Conservation (phyloP, 1,284 basidiomycete genomes). For the Microbotryomycetes sp. region DNA sequence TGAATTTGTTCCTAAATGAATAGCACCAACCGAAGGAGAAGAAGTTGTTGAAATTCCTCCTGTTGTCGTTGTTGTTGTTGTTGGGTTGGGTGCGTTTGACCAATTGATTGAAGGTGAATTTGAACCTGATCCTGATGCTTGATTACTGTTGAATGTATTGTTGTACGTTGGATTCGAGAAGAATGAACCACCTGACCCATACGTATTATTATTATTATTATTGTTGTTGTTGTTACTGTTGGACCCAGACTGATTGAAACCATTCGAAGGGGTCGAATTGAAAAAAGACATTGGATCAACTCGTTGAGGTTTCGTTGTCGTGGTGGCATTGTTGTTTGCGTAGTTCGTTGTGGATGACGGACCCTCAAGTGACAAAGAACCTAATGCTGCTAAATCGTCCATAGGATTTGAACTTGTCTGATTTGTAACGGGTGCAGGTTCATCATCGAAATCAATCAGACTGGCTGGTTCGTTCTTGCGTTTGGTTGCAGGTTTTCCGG, state of each 20-base stretch:
- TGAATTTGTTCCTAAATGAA: background rate
- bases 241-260: background rate
- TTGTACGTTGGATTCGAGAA: slow-evolving; percentile 28
- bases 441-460: slow-evolving; percentile 39
- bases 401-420: slow-evolving; percentile 20
- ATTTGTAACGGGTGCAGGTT: slow-evolving; percentile 4
- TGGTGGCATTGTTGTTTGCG: slow-evolving; percentile 4
- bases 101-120: background rate
- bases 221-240: background rate
- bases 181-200: slow-evolving; percentile 15
- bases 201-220: background rate
- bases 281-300: slow-evolving; percentile 6
- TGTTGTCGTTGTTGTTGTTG: background rate
- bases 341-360: background rate
- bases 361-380: slow-evolving; percentile 25
- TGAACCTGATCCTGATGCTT: background rate
- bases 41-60: background rate
- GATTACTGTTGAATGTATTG: too few species aligned
- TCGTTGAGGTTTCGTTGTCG: background rate
- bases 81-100: too few species aligned
- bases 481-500: background rate
- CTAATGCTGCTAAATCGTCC: slow-evolving; percentile 29
- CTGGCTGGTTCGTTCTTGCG: slow-evolving; percentile 24
- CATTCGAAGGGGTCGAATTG: background rate
- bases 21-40: slow-evolving; percentile 2